Evolutionary conservation across 2,329 filamentous ascomycete species (phyloP).

Genomic region (Neopestalotiopsis sp.): DNA sequence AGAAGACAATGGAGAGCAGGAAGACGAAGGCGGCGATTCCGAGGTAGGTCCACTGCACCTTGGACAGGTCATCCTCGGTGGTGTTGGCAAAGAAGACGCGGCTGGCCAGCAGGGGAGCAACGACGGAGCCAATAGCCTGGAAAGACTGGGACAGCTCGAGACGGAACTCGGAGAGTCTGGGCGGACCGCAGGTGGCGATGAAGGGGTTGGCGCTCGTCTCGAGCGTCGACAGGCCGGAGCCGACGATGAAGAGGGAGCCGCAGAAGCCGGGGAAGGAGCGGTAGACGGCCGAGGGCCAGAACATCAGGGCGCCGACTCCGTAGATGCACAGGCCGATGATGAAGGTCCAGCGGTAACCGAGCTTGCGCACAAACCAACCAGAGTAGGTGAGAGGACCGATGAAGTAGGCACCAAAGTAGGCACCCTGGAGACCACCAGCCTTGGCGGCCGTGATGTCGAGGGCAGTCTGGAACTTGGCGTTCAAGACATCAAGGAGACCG

Average conservation of each 20-base stretch:
- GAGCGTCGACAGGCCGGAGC: slow-evolving; percentile 17
- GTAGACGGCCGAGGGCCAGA: slow-evolving; percentile 17
- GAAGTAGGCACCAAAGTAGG: slow-evolving; percentile 55
- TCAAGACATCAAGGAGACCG: slow-evolving; percentile 18
- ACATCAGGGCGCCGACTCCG: slow-evolving; percentile 15
- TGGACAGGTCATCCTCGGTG: slow-evolving; percentile 14
- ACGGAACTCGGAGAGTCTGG: slow-evolving; percentile 18
- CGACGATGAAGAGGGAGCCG: slow-evolving; percentile 16
- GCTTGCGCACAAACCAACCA: slow-evolving; percentile 63
- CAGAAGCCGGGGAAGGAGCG: slow-evolving; percentile 16
- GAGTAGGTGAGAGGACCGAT: slow-evolving; percentile 43
- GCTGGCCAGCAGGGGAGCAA: slow-evolving; percentile 15
- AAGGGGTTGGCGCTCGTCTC: slow-evolving; percentile 18
- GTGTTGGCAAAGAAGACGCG: slow-evolving; percentile 18
- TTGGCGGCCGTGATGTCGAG: slow-evolving; percentile 49
- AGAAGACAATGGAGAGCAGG: slow-evolving; percentile 17
- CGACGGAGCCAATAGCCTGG: slow-evolving; percentile 16
- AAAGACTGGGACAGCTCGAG: slow-evolving; percentile 16
- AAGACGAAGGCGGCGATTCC: slow-evolving; percentile 18
- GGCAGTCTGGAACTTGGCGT: slow-evolving; percentile 38
- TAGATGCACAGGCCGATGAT: slow-evolving; percentile 51
- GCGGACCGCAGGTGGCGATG: slow-evolving; percentile 17
- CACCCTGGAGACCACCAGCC: slow-evolving; percentile 52
- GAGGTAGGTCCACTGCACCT: slow-evolving; percentile 17
- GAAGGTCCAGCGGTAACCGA: slow-evolving; percentile 71